These are phyloP conservation scores for Boletus insuetus DNA, from an alignment of 768 basidiomycete species.

Conservation along the genomic window DNA sequence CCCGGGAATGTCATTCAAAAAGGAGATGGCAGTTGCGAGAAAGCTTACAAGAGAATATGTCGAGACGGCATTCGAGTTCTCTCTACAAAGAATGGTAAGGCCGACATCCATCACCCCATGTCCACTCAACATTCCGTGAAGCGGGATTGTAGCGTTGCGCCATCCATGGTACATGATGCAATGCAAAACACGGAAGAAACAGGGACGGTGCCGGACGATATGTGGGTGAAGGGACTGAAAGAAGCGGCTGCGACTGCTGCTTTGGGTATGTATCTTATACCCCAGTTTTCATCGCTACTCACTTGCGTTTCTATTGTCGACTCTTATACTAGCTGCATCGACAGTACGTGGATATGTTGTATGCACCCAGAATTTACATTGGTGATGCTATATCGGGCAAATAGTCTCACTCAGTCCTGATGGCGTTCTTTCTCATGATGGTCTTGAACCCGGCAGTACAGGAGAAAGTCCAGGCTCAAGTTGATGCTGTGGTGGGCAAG, in stretches of 20 bases:
- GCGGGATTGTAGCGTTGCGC: not conserved
- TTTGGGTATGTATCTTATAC: not conserved
- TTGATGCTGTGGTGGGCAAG: constrained; percentile 7
- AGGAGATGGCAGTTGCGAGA: not conserved
- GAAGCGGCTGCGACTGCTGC: not conserved
- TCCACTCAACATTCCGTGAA: not conserved
- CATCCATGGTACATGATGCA: not conserved
- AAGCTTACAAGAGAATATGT: constrained; percentile 1
- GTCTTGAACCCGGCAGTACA: not conserved
- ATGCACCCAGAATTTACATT: not conserved
- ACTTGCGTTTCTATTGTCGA: not conserved
- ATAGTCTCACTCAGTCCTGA: not conserved
- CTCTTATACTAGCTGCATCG: not conserved
- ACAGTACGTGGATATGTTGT: not conserved
- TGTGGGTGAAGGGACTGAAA: not conserved
- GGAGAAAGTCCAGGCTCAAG: constrained; percentile 5
- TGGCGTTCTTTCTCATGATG: constrained; percentile 1
- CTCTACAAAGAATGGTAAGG: constrained; percentile 3
- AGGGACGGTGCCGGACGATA: not conserved
- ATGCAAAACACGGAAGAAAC: not conserved
- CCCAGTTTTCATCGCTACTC: not conserved
- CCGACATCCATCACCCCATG: not conserved
- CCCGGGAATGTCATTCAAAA: constrained; percentile 4
- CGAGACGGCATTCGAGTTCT: constrained; percentile 2
- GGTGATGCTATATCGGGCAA: not conserved